phyloP scores from a whole-genome alignment of 371 early-diverging fungal species.

The Mycotypha africana region DNA sequence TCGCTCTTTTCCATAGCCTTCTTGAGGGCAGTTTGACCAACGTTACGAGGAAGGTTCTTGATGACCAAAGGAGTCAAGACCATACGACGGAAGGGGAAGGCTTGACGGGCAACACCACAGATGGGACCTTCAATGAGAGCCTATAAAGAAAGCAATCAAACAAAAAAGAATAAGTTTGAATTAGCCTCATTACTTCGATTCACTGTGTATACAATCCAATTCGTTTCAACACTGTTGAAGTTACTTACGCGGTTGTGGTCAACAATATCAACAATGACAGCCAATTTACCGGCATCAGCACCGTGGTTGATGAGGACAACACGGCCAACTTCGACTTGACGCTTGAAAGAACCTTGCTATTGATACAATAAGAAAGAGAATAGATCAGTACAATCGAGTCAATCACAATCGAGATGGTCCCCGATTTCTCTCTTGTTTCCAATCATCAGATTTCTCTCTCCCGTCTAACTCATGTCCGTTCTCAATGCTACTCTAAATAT shows the following conservation, averaged over 20 bases:
- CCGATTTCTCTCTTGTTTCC: not conserved
- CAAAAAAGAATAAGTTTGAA: too few species aligned
- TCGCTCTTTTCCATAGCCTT: conserved; percentile 83
- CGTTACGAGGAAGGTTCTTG: conserved; percentile 80
- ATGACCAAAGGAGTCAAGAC: conserved; percentile 86
- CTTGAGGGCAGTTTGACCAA: conserved; percentile 71
- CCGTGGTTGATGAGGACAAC: conserved; percentile 95
- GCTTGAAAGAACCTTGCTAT: conserved; percentile 70
- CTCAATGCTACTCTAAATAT: too few species aligned
- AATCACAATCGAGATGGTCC: too few species aligned
- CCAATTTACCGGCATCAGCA: conserved; percentile 90
- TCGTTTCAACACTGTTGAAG: too few species aligned
- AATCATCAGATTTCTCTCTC: not conserved
- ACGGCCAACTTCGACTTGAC: conserved; percentile 97
- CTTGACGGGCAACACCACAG: conserved; percentile 89
- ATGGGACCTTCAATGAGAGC: conserved; percentile 97
- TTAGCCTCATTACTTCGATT: too few species aligned
- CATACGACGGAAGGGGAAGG: conserved; percentile 80
- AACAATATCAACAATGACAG: conserved; percentile 97
- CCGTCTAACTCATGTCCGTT: too few species aligned
- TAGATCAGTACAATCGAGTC: not conserved
- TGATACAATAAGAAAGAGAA: too few species aligned
- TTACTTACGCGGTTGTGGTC: conserved; percentile 98
- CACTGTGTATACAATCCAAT: too few species aligned
- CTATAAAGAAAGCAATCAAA: too few species aligned